These are phyloP conservation scores for Cardamine chenopodiifolia DNA, from an alignment of 345 rosid species.

Conservation along the genomic window DNA sequence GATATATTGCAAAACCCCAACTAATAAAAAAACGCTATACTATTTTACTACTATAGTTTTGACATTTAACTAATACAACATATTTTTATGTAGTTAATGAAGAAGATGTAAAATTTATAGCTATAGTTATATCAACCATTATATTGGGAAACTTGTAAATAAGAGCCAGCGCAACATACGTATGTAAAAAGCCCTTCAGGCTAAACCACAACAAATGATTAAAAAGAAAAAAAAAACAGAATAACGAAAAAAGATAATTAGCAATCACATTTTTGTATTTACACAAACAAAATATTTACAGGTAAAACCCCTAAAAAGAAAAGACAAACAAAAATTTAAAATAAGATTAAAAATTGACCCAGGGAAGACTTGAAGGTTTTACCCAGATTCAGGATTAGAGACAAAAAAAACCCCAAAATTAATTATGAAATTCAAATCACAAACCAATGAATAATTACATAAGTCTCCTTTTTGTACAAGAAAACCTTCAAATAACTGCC, in stretches of 20 bases:
- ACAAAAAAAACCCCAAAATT: neutral
- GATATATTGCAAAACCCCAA: neutral
- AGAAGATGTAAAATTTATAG: neutral
- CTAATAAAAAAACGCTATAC: neutral
- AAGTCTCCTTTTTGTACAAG: neutral
- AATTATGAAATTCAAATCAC: constrained; percentile 25
- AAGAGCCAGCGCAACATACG: neutral
- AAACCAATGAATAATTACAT: constrained; percentile 25
- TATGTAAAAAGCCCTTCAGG: neutral
- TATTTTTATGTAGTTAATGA: neutral
- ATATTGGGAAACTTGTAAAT: neutral
- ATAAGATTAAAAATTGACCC: neutral
- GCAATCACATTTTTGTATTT: constrained; percentile 1
- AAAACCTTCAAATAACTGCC: constrained; percentile 15
- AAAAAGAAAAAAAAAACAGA: neutral
- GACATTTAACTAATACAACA: too few relatives aligned
- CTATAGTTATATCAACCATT: neutral
- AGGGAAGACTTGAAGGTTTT: constrained; percentile 15
- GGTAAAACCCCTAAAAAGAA: neutral
- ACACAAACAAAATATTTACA: constrained; percentile 31
- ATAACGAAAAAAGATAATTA: neutral
- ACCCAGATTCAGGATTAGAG: constrained; percentile 22
- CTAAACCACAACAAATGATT: neutral
- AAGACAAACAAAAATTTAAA: neutral
- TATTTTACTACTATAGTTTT: neutral